These are phyloP conservation scores for Cynara cardunculus DNA, from an alignment of 129 eudicot genomes.

Conservation along the genomic window DNA sequence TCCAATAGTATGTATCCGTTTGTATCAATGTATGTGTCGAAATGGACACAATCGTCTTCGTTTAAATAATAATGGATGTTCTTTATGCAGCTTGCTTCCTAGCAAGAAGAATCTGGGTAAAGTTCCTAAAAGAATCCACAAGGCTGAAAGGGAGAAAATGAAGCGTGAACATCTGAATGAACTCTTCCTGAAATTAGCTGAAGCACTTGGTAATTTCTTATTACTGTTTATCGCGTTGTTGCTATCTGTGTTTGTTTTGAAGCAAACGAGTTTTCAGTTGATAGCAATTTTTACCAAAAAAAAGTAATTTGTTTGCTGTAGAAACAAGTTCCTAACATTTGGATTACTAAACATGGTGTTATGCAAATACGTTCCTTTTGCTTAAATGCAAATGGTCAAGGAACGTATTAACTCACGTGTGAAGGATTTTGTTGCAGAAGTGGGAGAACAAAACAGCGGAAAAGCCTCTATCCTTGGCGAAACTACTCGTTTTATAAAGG, in stretches of 20 bases:
- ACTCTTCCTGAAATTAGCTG: slow-evolving; percentile 43
- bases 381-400: no score
- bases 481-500: slow-evolving; percentile 38
- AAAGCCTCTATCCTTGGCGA: slow-evolving; percentile 53
- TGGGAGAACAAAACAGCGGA: slow-evolving; percentile 41
- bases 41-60: no score
- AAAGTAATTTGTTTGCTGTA: no score
- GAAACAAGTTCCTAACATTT: not conserved
- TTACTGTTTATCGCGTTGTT: not conserved
- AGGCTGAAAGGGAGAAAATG: slow-evolving; percentile 67
- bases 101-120: slow-evolving; percentile 41
- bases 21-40: no score
- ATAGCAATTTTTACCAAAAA: no score
- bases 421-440: slow-evolving; percentile 25
- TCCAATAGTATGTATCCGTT: no score
- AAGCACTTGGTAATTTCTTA: slow-evolving; percentile 43
- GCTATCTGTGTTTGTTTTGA: not conserved
- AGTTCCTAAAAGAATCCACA: slow-evolving; percentile 47
- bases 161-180: slow-evolving; percentile 67
- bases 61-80: not conserved
- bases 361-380: not conserved
- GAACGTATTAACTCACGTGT: not conserved
- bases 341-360: not conserved
- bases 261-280: no score
- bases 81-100: slow-evolving; percentile 29